Base-by-base conservation (phyloP, 2,329 filamentous ascomycete species). In the Nigrograna mackinnonii region DNA sequence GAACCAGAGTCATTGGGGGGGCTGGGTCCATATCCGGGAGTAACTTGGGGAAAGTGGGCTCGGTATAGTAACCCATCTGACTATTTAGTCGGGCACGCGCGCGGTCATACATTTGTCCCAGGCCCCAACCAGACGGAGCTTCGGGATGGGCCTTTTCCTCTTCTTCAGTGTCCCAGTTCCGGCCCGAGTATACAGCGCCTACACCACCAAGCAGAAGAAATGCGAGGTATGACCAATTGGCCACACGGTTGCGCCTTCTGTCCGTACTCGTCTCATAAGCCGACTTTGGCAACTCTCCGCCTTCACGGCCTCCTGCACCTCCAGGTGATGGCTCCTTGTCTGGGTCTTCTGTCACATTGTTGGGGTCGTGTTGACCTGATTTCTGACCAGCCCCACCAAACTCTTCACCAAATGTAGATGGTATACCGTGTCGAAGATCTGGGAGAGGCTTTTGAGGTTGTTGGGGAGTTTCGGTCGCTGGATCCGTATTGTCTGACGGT, bases 181-280 rank as follows among this genome's bases (percentile, higher is more conserved):
- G 84, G 38, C 92, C 91, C 46, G 95, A 77, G 68, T 91, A 97
- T 32, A 86, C 74, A 4, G 84, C 74, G 16, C 82, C 83, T 11
- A 79, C 70, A 5, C 85, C 61, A 38, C 77, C 73, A 35, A 79
- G 74, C 16, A 80, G 66, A 5, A 86, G 70, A 34, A 88, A 76
- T 6, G 77, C 62, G 11, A 78, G 74, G 55, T 94, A 90, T 61
- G 89, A 79, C 66, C 86, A 85, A 60, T 89, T 90, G 41, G 88
- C 86, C 59, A 91, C 77, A 57, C 80, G 81, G 54, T 86, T 85
- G 42, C 91, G 85, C 62, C 88, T 86, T 62, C 87, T 84, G 65
- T 99, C 94, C 30, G 87, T 83, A 3, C 92, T 97, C 13, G 94
- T 96, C 56, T 96, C 82, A 70, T 97, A 97, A 49, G 87, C 87